Base-by-base conservation (phyloP, 495 filamentous ascomycete genomes). In the Alectoria sarmentosa region DNA sequence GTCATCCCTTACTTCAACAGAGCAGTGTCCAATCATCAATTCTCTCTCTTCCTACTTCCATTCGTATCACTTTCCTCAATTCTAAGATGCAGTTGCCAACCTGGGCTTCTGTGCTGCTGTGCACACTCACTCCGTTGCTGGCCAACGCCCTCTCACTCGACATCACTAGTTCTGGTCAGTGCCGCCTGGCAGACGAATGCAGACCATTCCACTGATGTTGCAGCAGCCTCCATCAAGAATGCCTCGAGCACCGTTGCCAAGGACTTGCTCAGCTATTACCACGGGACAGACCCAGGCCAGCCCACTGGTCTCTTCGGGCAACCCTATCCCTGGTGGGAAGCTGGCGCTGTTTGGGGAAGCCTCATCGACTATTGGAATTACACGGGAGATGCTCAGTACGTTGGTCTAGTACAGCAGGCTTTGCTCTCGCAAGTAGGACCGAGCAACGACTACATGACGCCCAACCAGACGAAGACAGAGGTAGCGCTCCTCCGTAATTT, bases 281-380 rank as follows among this genome's bases (percentile, higher is more conserved):
- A 86, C 48, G 83, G 83, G 61, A 84, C 87, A 65, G 70, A 81
- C 57, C 74, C 82, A 0, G 86, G 85, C 34, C 79, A 83, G 34
- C 83, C 83, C 7, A 83, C 84, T 19, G 89, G 89, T 37, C 82
- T 90, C 54, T 77, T 91, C 15, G 80, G 19, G 41, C 79, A 77
- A 6, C 80, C 80, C 23, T 82, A 74, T 30, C 54, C 82, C 60
- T 92, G 88, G 88, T 92, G 88, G 88, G 86, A 90, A 73, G 83
- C 80, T 59, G 88, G 88, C 59, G 86, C 86, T 58, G 84, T 90
- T 76, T 91, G 87, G 80, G 87, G 88, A 70, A 79, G 81, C 2
- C 72, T 89, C 73, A 83, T 92, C 57, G 87, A 92, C 67, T 93
- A 92, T 72, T 91, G 88, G 89, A 80, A 83, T 69, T 83, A 82